Base-by-base conservation (phyloP, 2,329 filamentous ascomycete species). In the Periconia digitata region DNA sequence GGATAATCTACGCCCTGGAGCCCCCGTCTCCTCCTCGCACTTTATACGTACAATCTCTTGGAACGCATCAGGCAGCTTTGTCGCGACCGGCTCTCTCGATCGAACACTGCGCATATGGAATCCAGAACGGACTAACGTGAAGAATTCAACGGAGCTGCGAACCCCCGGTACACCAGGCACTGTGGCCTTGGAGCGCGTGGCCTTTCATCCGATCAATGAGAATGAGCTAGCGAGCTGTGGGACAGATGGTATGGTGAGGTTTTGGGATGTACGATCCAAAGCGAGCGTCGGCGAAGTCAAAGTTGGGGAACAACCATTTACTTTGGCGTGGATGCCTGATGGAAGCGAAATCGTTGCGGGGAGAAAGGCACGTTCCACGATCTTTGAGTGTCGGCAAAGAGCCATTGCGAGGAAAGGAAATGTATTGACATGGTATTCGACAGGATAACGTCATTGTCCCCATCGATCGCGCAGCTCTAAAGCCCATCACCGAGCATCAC, bases 1-100 rank as follows among this genome's bases (percentile, higher is more conserved):
- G 51, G 75, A 78, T 55, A 63, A 63, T 34, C 55, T 57, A 16
- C 64, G 69, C n/a, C 62, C 68, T 0, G 60, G 62, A 6, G 63
- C 60, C 20, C 58, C 63, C 8, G 61, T 68, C 12, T 64, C 68
- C 7, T 59, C 62, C 12, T 58, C 60, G 32, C 70, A 71, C 44
- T 69, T 59, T 50, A 65, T 95, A 47, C 85, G 89, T 35, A 86
- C 87, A 1, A 85, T 97, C 56, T 86, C 89, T 34, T 97, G 92
- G 92, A 96, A 92, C 56, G 89, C 92, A 0, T 78, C 89, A 0
- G 91, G 92, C 27, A 87, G 84, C 8, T 78, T 94, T 50, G 85
- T 97, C 51, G 92, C 92, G 0, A 95, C 92, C 0, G 91, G 90
- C 3, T 82, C 86, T 6, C 76, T 79, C 20, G 85, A 90, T 63